phyloP scores from a whole-genome alignment of 2,329 filamentous ascomycete species.

The Pseudonectria buxi region DNA sequence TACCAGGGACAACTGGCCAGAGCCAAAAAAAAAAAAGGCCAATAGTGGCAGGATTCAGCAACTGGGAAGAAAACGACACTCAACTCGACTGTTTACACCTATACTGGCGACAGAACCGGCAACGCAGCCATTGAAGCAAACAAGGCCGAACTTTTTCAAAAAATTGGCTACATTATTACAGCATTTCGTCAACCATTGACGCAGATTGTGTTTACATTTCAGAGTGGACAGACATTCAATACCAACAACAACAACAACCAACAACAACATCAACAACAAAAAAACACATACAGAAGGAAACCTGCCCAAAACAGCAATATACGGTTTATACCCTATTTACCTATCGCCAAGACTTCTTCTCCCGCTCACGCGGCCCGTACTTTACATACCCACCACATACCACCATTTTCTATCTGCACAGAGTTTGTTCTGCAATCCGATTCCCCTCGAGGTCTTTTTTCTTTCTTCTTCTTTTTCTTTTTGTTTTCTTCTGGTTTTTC shows the following conservation, averaged over 20 bases:
- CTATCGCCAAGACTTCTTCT: slow-evolving; percentile 19
- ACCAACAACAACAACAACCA: background rate
- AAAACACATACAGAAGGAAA: background rate
- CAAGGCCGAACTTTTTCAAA: no score
- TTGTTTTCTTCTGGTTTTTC: slow-evolving; percentile 11
- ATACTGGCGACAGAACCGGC: slow-evolving; percentile 29
- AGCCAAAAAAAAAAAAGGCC: no score
- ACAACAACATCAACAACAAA: slow-evolving; percentile 3
- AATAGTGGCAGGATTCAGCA: no score
- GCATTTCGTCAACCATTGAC: no score
- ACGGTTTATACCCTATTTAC: slow-evolving; percentile 15
- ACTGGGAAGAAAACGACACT: slow-evolving; percentile 12
- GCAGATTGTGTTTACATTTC: no score
- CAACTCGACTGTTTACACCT: slow-evolving; percentile 8
- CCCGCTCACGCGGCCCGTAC: slow-evolving; percentile 29
- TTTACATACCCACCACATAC: slow-evolving; percentile 13
- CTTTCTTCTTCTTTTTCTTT: slow-evolving; percentile 1
- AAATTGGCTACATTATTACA: no score
- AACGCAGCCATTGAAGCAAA: slow-evolving; percentile 7
- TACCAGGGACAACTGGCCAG: no score
- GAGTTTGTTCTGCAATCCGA: slow-evolving; percentile 1
- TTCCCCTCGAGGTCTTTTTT: background rate
- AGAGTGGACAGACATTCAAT: no score
- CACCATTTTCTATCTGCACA: slow-evolving; percentile 9
- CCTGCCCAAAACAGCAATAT: background rate